These are phyloP conservation scores for Wickerhamomyces sp. DNA, from an alignment of 1,139 yeast genomes.

Conservation along the genomic window DNA sequence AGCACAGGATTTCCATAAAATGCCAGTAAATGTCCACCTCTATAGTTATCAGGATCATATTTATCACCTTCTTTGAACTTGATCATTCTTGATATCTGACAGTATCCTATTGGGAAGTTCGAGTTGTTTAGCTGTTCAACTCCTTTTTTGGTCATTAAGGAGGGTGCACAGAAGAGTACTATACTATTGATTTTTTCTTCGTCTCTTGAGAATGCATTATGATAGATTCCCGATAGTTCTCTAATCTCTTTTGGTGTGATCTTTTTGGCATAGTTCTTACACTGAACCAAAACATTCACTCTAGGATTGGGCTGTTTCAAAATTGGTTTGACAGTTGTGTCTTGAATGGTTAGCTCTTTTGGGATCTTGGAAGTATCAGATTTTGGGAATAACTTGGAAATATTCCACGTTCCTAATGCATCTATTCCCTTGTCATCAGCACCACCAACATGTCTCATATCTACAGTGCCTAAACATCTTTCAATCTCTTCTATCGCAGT, in stretches of 20 bases:
- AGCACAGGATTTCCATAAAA: slow-evolving; percentile 39
- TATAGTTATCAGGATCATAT: slow-evolving; percentile 39
- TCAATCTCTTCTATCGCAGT: slow-evolving; percentile 45
- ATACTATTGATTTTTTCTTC: slow-evolving; percentile 28
- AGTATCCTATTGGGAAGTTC: slow-evolving; percentile 51
- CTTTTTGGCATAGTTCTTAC: slow-evolving; percentile 45
- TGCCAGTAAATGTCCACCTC: slow-evolving; percentile 34
- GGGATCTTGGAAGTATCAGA: neutral
- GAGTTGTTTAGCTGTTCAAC: slow-evolving; percentile 47
- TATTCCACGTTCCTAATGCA: slow-evolving; percentile 55
- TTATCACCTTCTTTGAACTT: slow-evolving; percentile 22
- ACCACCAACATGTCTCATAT: slow-evolving; percentile 52
- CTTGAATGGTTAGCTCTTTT: slow-evolving; percentile 14
- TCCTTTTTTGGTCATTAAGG: slow-evolving; percentile 56
- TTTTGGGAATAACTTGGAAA: neutral
- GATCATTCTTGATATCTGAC: slow-evolving; percentile 33
- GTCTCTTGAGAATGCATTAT: slow-evolving; percentile 35
- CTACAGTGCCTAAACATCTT: slow-evolving; percentile 33
- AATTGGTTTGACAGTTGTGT: slow-evolving; percentile 25
- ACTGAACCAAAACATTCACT: slow-evolving; percentile 46
- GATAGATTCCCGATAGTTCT: slow-evolving; percentile 54
- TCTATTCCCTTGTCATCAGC: slow-evolving; percentile 73
- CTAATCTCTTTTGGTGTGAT: slow-evolving; percentile 50
- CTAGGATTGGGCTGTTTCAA: slow-evolving; percentile 15
- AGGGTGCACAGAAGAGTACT: slow-evolving; percentile 52